Percentiles rank a stretch among this genome's conserved stretches.
phyloP scores from a whole-genome alignment of 768 basidiomycete genomes.

The Boletus pseudopeckii region DNA sequence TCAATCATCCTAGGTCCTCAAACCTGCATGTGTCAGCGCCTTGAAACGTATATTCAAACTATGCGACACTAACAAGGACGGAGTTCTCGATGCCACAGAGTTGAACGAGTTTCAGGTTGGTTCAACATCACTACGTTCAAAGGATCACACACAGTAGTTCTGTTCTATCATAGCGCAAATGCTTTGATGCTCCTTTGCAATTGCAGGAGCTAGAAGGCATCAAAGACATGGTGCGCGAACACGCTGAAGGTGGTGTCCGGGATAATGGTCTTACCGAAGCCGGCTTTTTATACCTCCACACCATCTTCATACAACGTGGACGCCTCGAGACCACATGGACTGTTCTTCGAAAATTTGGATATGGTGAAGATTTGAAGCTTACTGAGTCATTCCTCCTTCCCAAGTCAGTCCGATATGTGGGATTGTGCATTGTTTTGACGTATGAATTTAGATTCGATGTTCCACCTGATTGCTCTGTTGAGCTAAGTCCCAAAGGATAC shows the following conservation, averaged over 20 bases:
- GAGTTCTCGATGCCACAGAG: slow-evolving; percentile 82
- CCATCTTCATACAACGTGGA: slow-evolving; percentile 94
- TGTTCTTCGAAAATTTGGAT: slow-evolving; percentile 90
- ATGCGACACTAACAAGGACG: slow-evolving; percentile 93
- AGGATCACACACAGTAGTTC: not conserved
- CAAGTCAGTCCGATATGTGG: slow-evolving; percentile 54
- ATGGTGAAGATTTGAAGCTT: slow-evolving; percentile 89
- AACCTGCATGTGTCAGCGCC: slow-evolving; percentile 87
- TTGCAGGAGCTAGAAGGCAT: slow-evolving; percentile 95
- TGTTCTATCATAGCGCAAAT: slow-evolving; percentile 65
- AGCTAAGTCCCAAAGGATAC: slow-evolving; percentile 90
- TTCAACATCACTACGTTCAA: not conserved
- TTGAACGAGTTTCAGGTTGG: slow-evolving; percentile 94
- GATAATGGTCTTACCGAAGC: slow-evolving; percentile 84
- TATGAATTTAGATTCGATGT: slow-evolving; percentile 75
- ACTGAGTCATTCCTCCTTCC: slow-evolving; percentile 86
- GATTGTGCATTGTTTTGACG: slow-evolving; percentile 9
- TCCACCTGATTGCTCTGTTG: slow-evolving; percentile 89
- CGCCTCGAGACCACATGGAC: slow-evolving; percentile 98
- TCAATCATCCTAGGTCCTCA: slow-evolving; percentile 62
- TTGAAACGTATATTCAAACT: slow-evolving; percentile 93
- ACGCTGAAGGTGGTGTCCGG: slow-evolving; percentile 70
- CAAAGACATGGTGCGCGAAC: slow-evolving; percentile 81
- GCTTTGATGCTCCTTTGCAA: slow-evolving; percentile 92
- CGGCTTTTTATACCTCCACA: slow-evolving; percentile 93